Percentiles rank a stretch among this genome's conserved stretches.
phyloP scores from a whole-genome alignment of 179 eudicot genomes.

The Nepenthes alata region DNA sequence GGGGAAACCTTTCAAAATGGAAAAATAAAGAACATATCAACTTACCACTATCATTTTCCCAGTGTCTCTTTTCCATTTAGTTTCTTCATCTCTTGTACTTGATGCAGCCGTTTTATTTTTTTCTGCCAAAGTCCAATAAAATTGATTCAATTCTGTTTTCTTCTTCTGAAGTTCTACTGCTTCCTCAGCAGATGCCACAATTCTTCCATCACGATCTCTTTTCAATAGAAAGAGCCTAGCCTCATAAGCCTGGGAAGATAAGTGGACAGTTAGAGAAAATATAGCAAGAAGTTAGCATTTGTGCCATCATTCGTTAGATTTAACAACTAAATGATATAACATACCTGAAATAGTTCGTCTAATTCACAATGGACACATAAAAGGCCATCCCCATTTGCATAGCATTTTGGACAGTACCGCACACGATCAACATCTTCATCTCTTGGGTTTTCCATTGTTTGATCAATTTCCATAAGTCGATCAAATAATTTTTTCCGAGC shows the following conservation, averaged over 20 bases:
- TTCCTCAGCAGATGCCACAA: constrained; percentile 66
- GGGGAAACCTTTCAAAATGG: too few relatives aligned
- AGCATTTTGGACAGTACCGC: constrained; percentile 74
- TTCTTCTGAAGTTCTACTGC: constrained; percentile 58
- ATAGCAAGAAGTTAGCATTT: constrained; percentile 2
- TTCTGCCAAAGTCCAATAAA: constrained; percentile 43
- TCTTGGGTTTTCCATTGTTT: constrained; percentile 66
- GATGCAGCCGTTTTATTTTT: constrained; percentile 29
- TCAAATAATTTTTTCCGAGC: constrained; percentile 52
- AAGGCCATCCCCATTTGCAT: constrained; percentile 50
- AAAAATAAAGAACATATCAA: background rate
- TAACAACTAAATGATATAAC: background rate
- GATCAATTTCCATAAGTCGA: constrained; percentile 60
- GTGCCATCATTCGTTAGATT: constrained; percentile 1
- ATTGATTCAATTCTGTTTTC: constrained; percentile 48
- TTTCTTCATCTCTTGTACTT: constrained; percentile 22
- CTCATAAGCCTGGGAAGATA: constrained; percentile 55
- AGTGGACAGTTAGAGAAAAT: constrained; percentile 2
- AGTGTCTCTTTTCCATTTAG: constrained; percentile 56
- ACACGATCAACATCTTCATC: constrained; percentile 71
- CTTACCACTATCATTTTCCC: constrained; percentile 62
- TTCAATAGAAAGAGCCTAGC: constrained; percentile 83
- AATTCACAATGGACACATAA: constrained; percentile 80
- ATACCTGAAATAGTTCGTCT: constrained; percentile 79
- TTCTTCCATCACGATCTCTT: constrained; percentile 47